These are phyloP conservation scores for Perilla frutescens DNA, from an alignment of 257 asterid genomes.

Conservation along the genomic window DNA sequence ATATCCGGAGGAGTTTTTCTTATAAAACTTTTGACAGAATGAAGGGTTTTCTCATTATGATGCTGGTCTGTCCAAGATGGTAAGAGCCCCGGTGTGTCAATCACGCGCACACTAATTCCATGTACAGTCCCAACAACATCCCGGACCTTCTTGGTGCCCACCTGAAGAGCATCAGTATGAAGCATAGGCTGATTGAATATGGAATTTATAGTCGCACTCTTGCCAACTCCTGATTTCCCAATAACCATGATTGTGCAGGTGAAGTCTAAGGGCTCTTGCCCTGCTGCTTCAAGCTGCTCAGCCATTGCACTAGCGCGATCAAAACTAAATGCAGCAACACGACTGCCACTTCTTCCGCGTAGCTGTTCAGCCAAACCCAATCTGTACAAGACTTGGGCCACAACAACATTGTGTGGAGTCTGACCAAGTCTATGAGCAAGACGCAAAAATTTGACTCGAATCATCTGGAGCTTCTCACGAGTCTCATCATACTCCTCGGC, in stretches of 20 bases:
- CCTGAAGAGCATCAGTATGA: constrained; percentile 84
- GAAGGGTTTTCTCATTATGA: constrained; percentile 84
- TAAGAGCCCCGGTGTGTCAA: constrained; percentile 96
- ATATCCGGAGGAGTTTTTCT: constrained; percentile 95
- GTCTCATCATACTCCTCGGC: constrained; percentile 96
- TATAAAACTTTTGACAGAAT: constrained; percentile 73
- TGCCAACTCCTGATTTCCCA: constrained; percentile 98
- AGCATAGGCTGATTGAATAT: constrained; percentile 85
- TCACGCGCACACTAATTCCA: constrained; percentile 92
- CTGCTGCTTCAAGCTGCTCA: constrained; percentile 95
- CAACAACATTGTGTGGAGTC: constrained; percentile 97
- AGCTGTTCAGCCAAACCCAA: constrained; percentile 97
- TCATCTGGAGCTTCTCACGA: constrained; percentile 99
- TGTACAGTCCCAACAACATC: constrained; percentile 96
- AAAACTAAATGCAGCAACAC: constrained; percentile 88
- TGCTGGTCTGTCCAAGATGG: constrained; percentile 98
- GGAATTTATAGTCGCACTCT: constrained; percentile 97
- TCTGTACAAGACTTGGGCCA: constrained; percentile 96
- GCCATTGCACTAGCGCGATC: constrained; percentile 99
- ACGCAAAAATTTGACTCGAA: constrained; percentile 93
- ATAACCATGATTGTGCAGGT: constrained; percentile 98
- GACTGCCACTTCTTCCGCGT: constrained; percentile 91
- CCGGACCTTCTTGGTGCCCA: constrained; percentile 91
- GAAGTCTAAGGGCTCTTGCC: constrained; percentile 90
- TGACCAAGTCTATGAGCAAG: constrained; percentile 97